Evolutionary conservation across 1,284 basidiomycete genomes (phyloP).

Genomic region (Ustilago trichophora): DNA sequence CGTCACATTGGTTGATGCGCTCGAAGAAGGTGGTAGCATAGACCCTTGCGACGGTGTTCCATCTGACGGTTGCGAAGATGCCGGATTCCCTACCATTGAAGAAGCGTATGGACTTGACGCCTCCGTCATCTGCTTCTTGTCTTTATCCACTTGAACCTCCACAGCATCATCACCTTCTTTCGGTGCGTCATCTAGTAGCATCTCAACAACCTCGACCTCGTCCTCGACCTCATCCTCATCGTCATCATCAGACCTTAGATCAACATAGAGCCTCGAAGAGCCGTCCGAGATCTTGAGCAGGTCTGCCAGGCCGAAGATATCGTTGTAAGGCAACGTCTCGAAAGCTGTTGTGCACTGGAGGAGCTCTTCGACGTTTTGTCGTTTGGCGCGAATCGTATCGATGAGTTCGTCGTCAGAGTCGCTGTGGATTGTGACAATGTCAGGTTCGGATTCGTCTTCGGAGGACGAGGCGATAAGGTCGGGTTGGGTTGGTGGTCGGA

Average conservation of each 20-base stretch:
- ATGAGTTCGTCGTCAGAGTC: constrained; percentile 40
- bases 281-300: constrained; percentile 25
- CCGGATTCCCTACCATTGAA: constrained; percentile 7
- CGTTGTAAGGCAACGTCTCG: constrained; percentile 42
- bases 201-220: neutral
- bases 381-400: constrained; percentile 24
- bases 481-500: neutral
- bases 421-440: constrained; percentile 30
- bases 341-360: constrained; percentile 33
- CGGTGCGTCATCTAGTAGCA: neutral
- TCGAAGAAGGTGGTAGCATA: neutral
- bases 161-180: constrained; percentile 7
- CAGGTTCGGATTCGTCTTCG: constrained; percentile 29
- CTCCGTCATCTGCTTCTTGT: neutral
- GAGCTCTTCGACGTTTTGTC: constrained; percentile 42
- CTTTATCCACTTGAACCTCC: neutral
- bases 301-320: constrained; percentile 37
- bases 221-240: neutral
- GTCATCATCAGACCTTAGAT: constrained; percentile 39
- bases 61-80: constrained; percentile 3
- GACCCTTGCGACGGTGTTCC: neutral
- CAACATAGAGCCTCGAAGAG: constrained; percentile 25
- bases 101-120: constrained; percentile 6
- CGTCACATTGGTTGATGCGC: neutral
- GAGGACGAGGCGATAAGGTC: constrained; percentile 10